A percentile compares a stretch with the other conserved stretches of the same genome.
These are phyloP conservation scores for Fusarium domesticum DNA, from an alignment of 2,329 filamentous ascomycete genomes.

Conservation along the genomic window DNA sequence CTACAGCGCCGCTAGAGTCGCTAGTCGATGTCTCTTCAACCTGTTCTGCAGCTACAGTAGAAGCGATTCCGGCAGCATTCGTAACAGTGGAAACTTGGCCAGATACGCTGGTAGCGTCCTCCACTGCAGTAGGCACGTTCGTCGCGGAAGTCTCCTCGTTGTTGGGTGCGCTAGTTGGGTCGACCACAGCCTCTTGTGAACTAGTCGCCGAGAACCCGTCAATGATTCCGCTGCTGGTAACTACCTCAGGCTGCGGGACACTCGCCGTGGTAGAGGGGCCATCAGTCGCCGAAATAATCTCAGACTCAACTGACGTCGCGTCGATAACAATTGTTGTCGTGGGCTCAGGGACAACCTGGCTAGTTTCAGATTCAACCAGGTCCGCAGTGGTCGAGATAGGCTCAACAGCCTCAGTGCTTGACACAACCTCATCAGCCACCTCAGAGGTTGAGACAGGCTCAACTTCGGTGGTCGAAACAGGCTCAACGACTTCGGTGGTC, in stretches of 20 bases:
- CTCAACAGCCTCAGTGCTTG: conserved; percentile 4
- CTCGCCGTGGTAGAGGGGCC: too few species aligned
- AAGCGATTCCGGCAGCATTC: conserved; percentile 3
- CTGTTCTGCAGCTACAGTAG: not conserved
- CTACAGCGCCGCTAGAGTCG: conserved; percentile 18
- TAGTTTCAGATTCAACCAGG: not conserved
- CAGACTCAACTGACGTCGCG: not conserved
- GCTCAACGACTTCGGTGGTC: conserved; percentile 3
- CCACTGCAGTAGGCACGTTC: too few species aligned
- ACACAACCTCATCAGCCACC: not conserved
- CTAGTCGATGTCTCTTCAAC: conserved; percentile 20
- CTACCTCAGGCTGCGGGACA: too few species aligned
- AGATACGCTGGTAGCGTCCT: not conserved
- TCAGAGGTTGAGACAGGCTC: conserved; percentile 2
- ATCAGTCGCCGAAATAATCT: not conserved
- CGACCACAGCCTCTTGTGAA: conserved; percentile 2
- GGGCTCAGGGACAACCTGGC: not conserved
- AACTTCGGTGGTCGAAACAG: conserved; percentile 7
- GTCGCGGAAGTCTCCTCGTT: conserved; percentile 4
- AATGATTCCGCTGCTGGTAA: too few species aligned
- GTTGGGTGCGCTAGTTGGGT: conserved; percentile 1
- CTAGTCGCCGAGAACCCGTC: too few species aligned
- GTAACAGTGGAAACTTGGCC: conserved; percentile 9
- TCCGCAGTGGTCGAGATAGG: conserved; percentile 2
- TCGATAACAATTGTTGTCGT: not conserved